These are phyloP conservation scores for Heimioporus sp. DNA, from an alignment of 768 basidiomycete species.

Conservation along the genomic window DNA sequence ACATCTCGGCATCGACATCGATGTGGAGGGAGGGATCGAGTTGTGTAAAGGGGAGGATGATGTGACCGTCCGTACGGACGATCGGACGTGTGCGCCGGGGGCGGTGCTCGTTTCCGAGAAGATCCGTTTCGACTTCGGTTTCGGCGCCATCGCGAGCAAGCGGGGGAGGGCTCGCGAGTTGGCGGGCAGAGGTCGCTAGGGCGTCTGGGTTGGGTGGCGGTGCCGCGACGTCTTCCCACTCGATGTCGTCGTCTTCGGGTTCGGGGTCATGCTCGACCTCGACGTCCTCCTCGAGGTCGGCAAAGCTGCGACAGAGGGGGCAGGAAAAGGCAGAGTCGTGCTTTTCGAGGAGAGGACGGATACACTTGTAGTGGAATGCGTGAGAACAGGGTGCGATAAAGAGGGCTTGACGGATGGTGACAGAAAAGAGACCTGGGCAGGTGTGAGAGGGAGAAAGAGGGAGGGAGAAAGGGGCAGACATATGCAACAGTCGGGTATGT, in stretches of 20 bases:
- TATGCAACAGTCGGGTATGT: slow-evolving; percentile 88
- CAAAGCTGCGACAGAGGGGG: slow-evolving; percentile 92
- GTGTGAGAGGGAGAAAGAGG: slow-evolving; percentile 3
- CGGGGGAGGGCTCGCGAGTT: slow-evolving; percentile 22
- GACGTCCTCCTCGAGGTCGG: slow-evolving; percentile 94
- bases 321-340: slow-evolving; percentile 95
- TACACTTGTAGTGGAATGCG: slow-evolving; percentile 96
- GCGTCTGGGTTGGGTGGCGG: neutral
- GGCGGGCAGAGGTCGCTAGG: slow-evolving; percentile 2
- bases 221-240: slow-evolving; percentile 18
- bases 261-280: slow-evolving; percentile 56
- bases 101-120: slow-evolving; percentile 13
- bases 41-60: slow-evolving; percentile 3
- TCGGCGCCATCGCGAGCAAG: slow-evolving; percentile 31
- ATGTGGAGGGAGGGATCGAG: slow-evolving; percentile 8
- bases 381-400: slow-evolving; percentile 99
- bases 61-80: slow-evolving; percentile 28
- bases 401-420: slow-evolving; percentile 91
- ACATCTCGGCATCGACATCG: slow-evolving; percentile 28
- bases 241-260: slow-evolving; percentile 27
- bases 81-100: slow-evolving; percentile 18
- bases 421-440: slow-evolving; percentile 64
- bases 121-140: slow-evolving; percentile 31
- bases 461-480: slow-evolving; percentile 47
- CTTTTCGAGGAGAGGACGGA: slow-evolving; percentile 83